Base-by-base conservation (phyloP, 441 rosid species). In the Adansonia grandidieri region DNA sequence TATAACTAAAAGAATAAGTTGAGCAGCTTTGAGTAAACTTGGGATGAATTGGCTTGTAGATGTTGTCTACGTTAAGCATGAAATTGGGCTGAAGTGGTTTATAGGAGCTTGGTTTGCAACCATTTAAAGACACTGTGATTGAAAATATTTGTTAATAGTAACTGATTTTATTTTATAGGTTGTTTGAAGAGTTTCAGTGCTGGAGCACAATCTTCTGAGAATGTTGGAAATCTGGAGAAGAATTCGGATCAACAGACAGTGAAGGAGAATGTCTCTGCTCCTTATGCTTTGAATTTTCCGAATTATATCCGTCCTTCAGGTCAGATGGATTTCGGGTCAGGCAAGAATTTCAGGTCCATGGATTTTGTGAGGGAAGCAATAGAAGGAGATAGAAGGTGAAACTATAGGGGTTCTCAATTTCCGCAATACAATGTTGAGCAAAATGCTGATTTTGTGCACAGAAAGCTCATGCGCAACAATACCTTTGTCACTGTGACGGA, bases 401-500 rank as follows among this genome's bases (percentile, higher is more conserved):
- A 54, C 32, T 77, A 40, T 9, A 15, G 80, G 15, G 71, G 61
- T 72, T 67, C 73, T 76, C 84, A 65, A 19, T 37, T 47, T 73
- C 20, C 84, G 54, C 84, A 74, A 2, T 71, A 80, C 20, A 84
- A 73, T 70, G 54, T 85, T 3, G 95, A 86, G 81, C 83, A 85
- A 0, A 85, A 90, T 77, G 88, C 92, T 0, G 93, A 95, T 57
- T 71, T 91, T 51, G 91, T 93, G 32, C 86, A 88, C 88, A 93
- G 93, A 62, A 91, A 91, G 83, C 75, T 93, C 63, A 15, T 80
- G 86, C 84, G 91, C 7, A 93, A 92, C 87, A 95, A 93, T 78
- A 89, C 94, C 1, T 90, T 90, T 69, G 92, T 95, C 73, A 87
- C 92, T 0, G 89, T 93, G 61, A 91, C 93, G 0, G 97, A 95